Evolutionary conservation across 2,329 filamentous ascomycete species (phyloP).

Genomic region (Neonectria coccinea): DNA sequence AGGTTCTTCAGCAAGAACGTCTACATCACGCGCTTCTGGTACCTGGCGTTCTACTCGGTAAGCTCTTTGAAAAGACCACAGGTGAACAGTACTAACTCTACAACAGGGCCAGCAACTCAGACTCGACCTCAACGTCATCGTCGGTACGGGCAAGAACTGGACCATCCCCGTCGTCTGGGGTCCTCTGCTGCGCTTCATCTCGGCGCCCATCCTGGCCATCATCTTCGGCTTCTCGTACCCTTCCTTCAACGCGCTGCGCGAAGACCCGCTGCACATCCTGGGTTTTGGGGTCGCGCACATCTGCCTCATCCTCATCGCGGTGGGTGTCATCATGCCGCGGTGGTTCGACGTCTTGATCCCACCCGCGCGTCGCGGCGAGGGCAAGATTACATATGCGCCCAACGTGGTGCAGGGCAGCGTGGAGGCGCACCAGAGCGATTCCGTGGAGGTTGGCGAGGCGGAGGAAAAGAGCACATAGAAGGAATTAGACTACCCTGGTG

Average conservation of each 20-base stretch:
- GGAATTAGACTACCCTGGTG: neutral
- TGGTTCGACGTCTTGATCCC: constrained; percentile 68
- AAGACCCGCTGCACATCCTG: constrained; percentile 63
- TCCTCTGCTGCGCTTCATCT: constrained; percentile 62
- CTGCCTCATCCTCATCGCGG: constrained; percentile 58
- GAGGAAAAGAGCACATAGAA: constrained; percentile 30
- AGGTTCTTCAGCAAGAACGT: constrained; percentile 56
- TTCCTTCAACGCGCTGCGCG: constrained; percentile 58
- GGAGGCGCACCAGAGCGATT: constrained; percentile 32
- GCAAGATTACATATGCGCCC: constrained; percentile 48
- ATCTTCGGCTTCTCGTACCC: constrained; percentile 65
- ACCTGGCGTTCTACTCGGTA: constrained; percentile 68
- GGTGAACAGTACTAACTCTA: constrained; percentile 21
- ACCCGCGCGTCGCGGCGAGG: constrained; percentile 58
- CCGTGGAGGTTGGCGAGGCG: constrained; percentile 32
- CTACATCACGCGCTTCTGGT: constrained; percentile 61
- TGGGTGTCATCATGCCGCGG: constrained; percentile 63
- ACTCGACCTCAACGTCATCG: constrained; percentile 65
- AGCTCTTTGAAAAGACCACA: constrained; percentile 31
- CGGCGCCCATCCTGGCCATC: constrained; percentile 62
- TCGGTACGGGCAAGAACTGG: constrained; percentile 68
- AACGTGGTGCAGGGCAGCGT: constrained; percentile 37
- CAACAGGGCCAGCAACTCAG: constrained; percentile 66
- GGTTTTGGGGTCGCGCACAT: constrained; percentile 63
- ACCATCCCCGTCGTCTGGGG: constrained; percentile 64